These are phyloP conservation scores for Zanthoxylum bungeanum DNA, from an alignment of 345 rosid species.

Conservation along the genomic window DNA sequence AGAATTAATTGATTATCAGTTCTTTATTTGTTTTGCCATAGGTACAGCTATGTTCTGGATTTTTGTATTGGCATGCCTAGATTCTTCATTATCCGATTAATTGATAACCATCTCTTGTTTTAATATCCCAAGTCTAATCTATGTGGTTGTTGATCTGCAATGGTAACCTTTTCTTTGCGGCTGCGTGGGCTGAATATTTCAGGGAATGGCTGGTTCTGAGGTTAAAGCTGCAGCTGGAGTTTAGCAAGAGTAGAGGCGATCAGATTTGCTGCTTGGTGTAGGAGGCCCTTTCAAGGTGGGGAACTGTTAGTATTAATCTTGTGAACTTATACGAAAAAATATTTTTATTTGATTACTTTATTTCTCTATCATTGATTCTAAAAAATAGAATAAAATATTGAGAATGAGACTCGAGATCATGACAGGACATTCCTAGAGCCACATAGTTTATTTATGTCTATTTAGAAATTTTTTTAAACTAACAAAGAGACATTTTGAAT, in stretches of 20 bases:
- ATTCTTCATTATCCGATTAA: background rate
- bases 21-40: background rate
- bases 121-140: background rate
- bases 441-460: no score
- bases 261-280: conserved; percentile 17
- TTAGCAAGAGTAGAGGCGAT: conserved; percentile 23
- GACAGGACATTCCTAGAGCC: no score
- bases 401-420: no score
- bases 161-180: background rate
- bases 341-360: no score
- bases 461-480: no score
- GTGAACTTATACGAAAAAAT: no score
- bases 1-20: background rate
- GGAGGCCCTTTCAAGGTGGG: conserved; percentile 31
- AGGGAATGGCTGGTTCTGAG: conserved; percentile 54
- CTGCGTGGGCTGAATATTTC: background rate
- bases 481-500: no score
- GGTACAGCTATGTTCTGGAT: background rate
- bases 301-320: no score
- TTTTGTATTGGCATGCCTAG: background rate
- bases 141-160: background rate
- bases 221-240: conserved; percentile 65
- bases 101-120: background rate
- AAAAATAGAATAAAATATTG: no score
- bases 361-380: no score